Evolutionary conservation across 2,329 filamentous ascomycete species (phyloP).

Genomic region (Iodosphaeria phyllophila): DNA sequence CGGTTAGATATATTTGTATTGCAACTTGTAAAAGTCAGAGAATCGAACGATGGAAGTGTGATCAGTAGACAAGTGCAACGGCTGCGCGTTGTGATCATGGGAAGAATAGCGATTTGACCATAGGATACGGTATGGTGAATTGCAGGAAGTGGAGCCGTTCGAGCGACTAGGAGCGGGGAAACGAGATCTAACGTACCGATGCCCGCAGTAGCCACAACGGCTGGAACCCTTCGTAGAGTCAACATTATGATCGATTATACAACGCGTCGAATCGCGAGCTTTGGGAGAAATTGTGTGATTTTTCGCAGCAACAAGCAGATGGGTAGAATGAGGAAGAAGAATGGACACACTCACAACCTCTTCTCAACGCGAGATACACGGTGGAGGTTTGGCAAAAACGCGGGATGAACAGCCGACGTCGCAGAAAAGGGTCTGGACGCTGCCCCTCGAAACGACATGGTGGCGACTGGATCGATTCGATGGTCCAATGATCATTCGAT

Average conservation of each 20-base stretch:
- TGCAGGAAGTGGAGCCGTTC: too few relatives aligned
- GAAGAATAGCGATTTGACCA: too few relatives aligned
- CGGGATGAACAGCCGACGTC: conserved; percentile 11
- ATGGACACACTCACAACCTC: conserved; percentile 8
- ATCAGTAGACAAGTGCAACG: background rate
- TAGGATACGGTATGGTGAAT: too few relatives aligned
- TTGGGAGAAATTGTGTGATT: background rate
- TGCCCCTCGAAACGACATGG: too few relatives aligned
- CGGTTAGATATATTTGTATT: background rate
- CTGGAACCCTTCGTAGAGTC: conserved; percentile 10
- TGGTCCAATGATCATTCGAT: too few relatives aligned
- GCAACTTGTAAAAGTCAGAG: background rate
- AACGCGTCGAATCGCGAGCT: background rate
- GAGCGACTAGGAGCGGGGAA: background rate
- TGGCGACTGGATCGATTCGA: too few relatives aligned
- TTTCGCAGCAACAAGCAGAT: background rate
- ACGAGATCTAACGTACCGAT: conserved; percentile 12
- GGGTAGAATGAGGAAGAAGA: background rate
- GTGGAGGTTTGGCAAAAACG: conserved; percentile 12
- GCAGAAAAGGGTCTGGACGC: conserved; percentile 10
- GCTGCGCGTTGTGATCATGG: too few relatives aligned
- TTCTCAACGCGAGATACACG: conserved; percentile 10
- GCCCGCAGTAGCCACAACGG: conserved; percentile 13
- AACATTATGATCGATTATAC: conserved; percentile 5
- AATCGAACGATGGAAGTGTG: background rate